These are phyloP conservation scores for Salvia splendens DNA, from an alignment of 257 asterid genomes.

Conservation along the genomic window DNA sequence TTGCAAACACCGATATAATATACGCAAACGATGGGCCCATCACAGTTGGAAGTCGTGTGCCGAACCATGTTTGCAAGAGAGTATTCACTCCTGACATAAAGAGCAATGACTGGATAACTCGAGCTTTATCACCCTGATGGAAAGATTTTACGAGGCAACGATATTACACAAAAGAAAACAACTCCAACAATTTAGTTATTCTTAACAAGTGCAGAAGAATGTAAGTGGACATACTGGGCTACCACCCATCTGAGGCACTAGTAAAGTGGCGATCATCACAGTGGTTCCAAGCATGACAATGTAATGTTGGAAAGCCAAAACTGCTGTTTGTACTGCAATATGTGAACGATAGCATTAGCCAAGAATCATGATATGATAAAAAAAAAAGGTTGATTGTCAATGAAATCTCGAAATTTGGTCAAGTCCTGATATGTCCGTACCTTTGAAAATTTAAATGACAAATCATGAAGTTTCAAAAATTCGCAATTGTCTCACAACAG, in stretches of 20 bases:
- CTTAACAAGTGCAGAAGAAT: conserved; percentile 8
- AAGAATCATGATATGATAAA: not conserved
- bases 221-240: conserved; percentile 55
- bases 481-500: too few relatives aligned
- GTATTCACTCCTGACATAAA: conserved; percentile 92
- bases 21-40: conserved; percentile 96
- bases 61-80: conserved; percentile 84
- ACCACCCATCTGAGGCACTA: conserved; percentile 98
- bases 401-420: too few relatives aligned
- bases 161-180: conserved; percentile 15
- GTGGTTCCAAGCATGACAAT: conserved; percentile 96
- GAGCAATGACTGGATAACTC: conserved; percentile 87
- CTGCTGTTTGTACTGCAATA: conserved; percentile 70
- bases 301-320: conserved; percentile 88
- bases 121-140: conserved; percentile 86
- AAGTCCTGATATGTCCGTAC: too few relatives aligned
- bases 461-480: too few relatives aligned
- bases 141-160: not conserved
- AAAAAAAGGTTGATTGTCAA: too few relatives aligned
- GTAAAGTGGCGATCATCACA: conserved; percentile 69
- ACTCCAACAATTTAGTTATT: not conserved
- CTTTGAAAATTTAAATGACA: too few relatives aligned
- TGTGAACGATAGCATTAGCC: conserved; percentile 7
- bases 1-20: conserved; percentile 63
- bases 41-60: conserved; percentile 95